Evolutionary conservation across 768 basidiomycete genomes (phyloP).

Genomic region (Amanita inopinata): DNA sequence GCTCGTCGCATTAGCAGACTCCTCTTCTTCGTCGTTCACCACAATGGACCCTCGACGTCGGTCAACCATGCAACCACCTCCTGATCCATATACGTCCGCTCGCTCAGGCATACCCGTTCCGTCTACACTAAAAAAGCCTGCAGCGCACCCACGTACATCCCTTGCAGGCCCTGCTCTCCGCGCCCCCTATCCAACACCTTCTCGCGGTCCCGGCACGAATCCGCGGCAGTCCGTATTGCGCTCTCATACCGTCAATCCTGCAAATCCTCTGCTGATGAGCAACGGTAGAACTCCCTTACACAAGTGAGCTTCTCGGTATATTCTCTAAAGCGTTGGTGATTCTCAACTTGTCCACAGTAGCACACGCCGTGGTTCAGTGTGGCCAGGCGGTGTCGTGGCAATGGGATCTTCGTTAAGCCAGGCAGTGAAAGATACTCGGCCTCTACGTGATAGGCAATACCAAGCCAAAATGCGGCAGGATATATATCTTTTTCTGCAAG

Average conservation of each 20-base stretch:
- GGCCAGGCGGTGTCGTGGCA: conserved; percentile 46
- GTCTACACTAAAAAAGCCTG: conserved; percentile 63
- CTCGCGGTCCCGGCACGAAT: conserved; percentile 31
- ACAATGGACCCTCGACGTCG: conserved; percentile 45
- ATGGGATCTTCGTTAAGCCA: conserved; percentile 37
- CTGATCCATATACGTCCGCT: conserved; percentile 37
- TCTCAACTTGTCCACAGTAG: conserved; percentile 31
- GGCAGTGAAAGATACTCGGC: conserved; percentile 62
- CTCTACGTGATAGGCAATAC: conserved; percentile 66
- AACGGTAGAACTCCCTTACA: conserved; percentile 70
- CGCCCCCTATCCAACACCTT: conserved; percentile 34
- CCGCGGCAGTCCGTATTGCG: conserved; percentile 62
- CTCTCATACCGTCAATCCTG: conserved; percentile 59
- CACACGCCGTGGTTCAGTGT: conserved; percentile 68
- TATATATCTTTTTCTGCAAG: conserved; percentile 61
- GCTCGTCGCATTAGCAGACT: too few relatives aligned
- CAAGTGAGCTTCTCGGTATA: conserved; percentile 44
- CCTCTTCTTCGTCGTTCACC: background rate
- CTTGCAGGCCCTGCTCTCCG: conserved; percentile 69
- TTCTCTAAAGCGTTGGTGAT: conserved; percentile 8
- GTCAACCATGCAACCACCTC: conserved; percentile 46
- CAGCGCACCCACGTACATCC: conserved; percentile 53
- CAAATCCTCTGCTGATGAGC: conserved; percentile 65
- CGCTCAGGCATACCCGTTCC: conserved; percentile 69
- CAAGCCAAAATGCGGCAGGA: conserved; percentile 70